Conservation (phyloP, 495 filamentous ascomycete genomes). For the Hypoxylon fuscum region DNA sequence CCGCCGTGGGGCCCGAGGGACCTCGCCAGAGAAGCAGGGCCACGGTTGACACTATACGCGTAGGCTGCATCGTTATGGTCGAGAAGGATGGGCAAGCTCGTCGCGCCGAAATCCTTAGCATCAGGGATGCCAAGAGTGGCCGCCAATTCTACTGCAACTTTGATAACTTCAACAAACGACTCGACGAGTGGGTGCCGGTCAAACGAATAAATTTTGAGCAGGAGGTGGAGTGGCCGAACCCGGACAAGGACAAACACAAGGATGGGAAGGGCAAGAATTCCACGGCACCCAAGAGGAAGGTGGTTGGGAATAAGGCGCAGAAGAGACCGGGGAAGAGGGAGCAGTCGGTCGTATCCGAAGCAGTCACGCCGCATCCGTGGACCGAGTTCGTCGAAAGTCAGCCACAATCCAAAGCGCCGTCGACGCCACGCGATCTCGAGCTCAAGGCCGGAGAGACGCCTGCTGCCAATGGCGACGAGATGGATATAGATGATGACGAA, state of each 20-base stretch:
- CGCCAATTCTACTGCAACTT: conserved; percentile 96
- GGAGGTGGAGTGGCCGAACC: conserved; percentile 66
- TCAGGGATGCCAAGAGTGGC: conserved; percentile 82
- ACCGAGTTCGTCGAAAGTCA: conserved; percentile 39
- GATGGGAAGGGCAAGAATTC: conserved; percentile 60
- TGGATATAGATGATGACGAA: conserved; percentile 58
- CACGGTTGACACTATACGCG: conserved; percentile 74
- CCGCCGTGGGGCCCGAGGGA: conserved; percentile 55
- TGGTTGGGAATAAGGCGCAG: conserved; percentile 59
- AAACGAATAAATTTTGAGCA: conserved; percentile 79
- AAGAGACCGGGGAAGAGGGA: conserved; percentile 64
- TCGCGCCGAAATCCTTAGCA: conserved; percentile 92
- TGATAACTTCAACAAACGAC: conserved; percentile 98
- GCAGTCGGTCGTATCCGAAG: conserved; percentile 57
- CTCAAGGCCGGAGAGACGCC: conserved; percentile 51
- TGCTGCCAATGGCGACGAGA: conserved; percentile 62
- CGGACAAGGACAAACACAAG: conserved; percentile 65
- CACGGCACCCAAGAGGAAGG: conserved; percentile 55
- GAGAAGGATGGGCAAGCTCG: conserved; percentile 79
- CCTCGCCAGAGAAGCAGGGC: conserved; percentile 78
- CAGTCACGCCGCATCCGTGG: conserved; percentile 58
- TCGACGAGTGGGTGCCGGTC: conserved; percentile 93
- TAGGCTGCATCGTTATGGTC: conserved; percentile 62
- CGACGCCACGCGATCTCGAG: conserved; percentile 49
- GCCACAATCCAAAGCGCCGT: conserved; percentile 48